Evolutionary conservation across 805 yeast genomes (phyloP).

Genomic region (Blastobotrys parvus): DNA sequence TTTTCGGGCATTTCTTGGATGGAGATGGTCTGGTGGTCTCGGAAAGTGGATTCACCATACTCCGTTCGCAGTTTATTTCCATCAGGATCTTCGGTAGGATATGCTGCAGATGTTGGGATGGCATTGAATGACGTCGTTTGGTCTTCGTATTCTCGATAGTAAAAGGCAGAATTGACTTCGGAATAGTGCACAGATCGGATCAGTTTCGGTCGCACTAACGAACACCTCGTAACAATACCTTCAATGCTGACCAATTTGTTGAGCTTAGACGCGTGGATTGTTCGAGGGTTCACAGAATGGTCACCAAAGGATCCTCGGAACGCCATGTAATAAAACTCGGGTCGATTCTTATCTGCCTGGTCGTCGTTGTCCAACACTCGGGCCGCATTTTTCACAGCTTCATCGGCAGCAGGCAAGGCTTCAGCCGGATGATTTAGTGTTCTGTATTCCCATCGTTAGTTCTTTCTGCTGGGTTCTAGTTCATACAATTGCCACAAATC

Average conservation of each 20-base stretch:
- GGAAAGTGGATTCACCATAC: slow-evolving; percentile 83
- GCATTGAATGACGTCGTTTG: slow-evolving; percentile 87
- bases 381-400: slow-evolving; percentile 76
- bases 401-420: slow-evolving; percentile 79
- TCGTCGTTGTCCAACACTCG: slow-evolving; percentile 58
- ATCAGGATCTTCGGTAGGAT: slow-evolving; percentile 87
- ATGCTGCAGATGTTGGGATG: slow-evolving; percentile 70
- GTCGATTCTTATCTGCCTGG: slow-evolving; percentile 46
- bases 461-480: too few species aligned
- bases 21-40: slow-evolving; percentile 89
- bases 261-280: slow-evolving; percentile 66
- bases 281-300: slow-evolving; percentile 79
- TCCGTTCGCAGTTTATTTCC: slow-evolving; percentile 86
- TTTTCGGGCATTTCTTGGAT: slow-evolving; percentile 97
- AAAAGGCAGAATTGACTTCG: slow-evolving; percentile 73
- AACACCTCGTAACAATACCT: slow-evolving; percentile 92
- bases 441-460: too few species aligned
- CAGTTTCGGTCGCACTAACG: slow-evolving; percentile 87
- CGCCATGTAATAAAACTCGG: slow-evolving; percentile 62
- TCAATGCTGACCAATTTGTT: slow-evolving; percentile 82
- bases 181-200: slow-evolving; percentile 89
- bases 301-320: slow-evolving; percentile 90
- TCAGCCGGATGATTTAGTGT: slow-evolving; percentile 74
- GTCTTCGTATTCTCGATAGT: slow-evolving; percentile 87
- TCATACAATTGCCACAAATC: slow-evolving; percentile 70